Base-by-base conservation (phyloP, 805 yeast genomes). In the Yamadazyma nakazawae region DNA sequence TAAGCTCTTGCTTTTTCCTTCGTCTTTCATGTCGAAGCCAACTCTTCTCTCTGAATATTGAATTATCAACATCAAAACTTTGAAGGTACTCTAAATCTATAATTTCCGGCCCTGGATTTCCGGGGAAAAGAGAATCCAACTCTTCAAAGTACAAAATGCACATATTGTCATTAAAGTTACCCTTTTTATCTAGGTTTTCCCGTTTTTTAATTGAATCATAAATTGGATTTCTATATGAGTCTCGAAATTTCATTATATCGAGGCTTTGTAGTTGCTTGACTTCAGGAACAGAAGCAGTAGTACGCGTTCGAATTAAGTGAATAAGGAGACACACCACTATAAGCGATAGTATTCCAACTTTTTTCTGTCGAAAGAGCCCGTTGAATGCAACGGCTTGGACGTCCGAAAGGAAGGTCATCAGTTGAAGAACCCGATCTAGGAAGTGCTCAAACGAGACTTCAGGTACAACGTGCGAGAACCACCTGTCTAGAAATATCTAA, bases 1-100 rank as follows among this genome's bases (percentile, higher is more conserved):
- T 42, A 24, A 58, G 55, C 30, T 52, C 34, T 28, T 46, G 42
- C 34, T 56, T 58, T 19, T 50, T 45, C 25, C 38, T 37, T 31
- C 46, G 51, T 37, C 50, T 55, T 28, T 55, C 55, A 16, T 54
- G 54, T 26, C 62, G 46, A 11, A 64, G 24, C 66, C 70, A 67
- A 40, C 56, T 53, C 31, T 53, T 55, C 40, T 59, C 54, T 40
- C 63, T 57, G 46, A 62, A 67, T 3, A 66, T 37, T 13, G 48
- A 28, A n/a, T 49, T 50, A 40, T 62, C 58, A 42, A 59, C 49
- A 19, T 52, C 30, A 37, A 30, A 46, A 34, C 45, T 38, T 19
- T 24, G 30, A 7, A 46, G 39, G 6, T 28, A 13, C 32, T 54
- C 58, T 37, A 54, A 12, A 34, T 51, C 52, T 28, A 47, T 40